These are phyloP conservation scores for Lotus japonicus DNA, from an alignment of 306 rosid genomes.

Conservation along the genomic window DNA sequence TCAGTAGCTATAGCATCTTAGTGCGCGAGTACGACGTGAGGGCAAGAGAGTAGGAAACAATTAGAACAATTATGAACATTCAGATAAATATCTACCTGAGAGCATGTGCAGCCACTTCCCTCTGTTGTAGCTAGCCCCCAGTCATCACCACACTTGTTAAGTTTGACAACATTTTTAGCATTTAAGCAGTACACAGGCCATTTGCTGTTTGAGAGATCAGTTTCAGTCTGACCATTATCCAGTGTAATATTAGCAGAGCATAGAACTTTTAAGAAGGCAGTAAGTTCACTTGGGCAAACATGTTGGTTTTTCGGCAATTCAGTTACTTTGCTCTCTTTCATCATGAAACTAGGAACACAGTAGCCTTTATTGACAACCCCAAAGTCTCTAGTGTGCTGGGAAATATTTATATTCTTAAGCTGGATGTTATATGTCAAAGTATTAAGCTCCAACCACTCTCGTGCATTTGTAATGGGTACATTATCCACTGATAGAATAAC, in stretches of 20 bases:
- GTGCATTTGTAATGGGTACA: constrained; percentile 40
- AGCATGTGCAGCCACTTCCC: constrained; percentile 40
- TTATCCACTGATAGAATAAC: constrained; percentile 61
- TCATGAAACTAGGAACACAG: constrained; percentile 51
- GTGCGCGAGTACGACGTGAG: neutral
- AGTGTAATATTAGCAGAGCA: constrained; percentile 29
- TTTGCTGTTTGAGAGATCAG: constrained; percentile 23
- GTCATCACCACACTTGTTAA: constrained; percentile 52
- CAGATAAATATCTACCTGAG: constrained; percentile 39
- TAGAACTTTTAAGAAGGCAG: constrained; percentile 41
- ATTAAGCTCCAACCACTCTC: constrained; percentile 62
- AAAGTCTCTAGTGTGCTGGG: constrained; percentile 19
- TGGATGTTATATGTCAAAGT: constrained; percentile 33
- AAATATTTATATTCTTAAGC: constrained; percentile 30
- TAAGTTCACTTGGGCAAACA: constrained; percentile 47
- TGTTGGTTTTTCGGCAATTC: constrained; percentile 25
- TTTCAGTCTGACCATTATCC: constrained; percentile 25
- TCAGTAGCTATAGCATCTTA: constrained; percentile 16
- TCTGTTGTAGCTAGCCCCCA: constrained; percentile 37
- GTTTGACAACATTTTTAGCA: constrained; percentile 53
- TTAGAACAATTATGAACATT: neutral
- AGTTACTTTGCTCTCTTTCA: constrained; percentile 44
- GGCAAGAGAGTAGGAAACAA: constrained; percentile 17
- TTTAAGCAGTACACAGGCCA: constrained; percentile 53
- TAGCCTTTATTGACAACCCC: constrained; percentile 52